Percentiles rank a stretch among this genome's conserved stretches.
These are phyloP conservation scores for Pisolithus microcarpus DNA, from an alignment of 768 basidiomycete genomes.

Conservation along the genomic window DNA sequence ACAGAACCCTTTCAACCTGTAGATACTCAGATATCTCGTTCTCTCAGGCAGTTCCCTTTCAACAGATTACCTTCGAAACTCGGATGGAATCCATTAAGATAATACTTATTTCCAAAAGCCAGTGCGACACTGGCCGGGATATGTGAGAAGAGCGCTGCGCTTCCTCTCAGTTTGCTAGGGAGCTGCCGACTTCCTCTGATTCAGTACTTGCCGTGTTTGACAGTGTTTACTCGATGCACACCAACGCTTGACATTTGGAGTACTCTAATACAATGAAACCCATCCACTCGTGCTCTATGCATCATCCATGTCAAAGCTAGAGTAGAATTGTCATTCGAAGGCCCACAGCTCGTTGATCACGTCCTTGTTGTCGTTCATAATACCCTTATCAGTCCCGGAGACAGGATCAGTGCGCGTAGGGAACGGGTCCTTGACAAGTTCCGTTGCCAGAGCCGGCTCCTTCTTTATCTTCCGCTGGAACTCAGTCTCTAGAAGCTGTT, in stretches of 20 bases:
- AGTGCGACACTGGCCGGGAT: background rate
- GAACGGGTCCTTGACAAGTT: constrained; percentile 27
- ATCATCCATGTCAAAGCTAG: background rate
- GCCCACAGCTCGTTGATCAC: constrained; percentile 43
- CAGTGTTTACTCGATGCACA: background rate
- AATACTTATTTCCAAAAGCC: background rate
- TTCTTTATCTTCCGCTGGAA: constrained; percentile 70
- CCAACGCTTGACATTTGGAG: background rate
- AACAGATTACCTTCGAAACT: constrained; percentile 24
- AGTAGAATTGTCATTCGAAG: constrained; percentile 24
- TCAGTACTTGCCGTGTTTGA: background rate
- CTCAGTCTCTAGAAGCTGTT: constrained; percentile 83
- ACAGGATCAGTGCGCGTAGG: constrained; percentile 18
- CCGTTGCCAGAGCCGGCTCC: constrained; percentile 56
- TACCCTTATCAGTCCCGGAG: constrained; percentile 9
- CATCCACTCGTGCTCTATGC: background rate
- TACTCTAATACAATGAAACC: background rate
- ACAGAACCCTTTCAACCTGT: constrained; percentile 67
- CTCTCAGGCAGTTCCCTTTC: background rate
- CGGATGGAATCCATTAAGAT: constrained; percentile 27
- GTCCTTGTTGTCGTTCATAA: constrained; percentile 18
- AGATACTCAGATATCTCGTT: constrained; percentile 2
- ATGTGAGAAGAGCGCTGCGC: background rate
- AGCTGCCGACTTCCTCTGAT: background rate
- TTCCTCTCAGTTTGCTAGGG: background rate